A percentile compares a stretch with the other conserved stretches of the same genome.
Conservation (phyloP, 441 rosid genomes). For the Codiaeum variegatum region DNA sequence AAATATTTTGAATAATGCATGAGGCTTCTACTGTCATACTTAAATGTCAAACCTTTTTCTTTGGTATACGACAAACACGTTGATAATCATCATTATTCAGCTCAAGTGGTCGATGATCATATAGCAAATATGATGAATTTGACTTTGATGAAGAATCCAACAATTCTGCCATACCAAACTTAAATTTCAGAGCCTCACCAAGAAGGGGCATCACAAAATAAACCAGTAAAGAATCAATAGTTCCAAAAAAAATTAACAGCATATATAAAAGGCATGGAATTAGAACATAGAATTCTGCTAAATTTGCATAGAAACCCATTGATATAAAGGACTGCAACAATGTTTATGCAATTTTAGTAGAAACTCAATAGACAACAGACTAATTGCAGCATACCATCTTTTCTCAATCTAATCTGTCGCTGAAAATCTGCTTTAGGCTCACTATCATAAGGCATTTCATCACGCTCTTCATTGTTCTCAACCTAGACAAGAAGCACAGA, state of each 20-base stretch:
- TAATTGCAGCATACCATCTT: constrained; percentile 39
- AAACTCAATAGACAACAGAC: background rate
- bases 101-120: constrained; percentile 56
- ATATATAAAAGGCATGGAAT: background rate
- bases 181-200: background rate
- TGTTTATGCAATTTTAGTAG: background rate
- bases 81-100: constrained; percentile 48
- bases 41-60: constrained; percentile 46
- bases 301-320: background rate
- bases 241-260: background rate
- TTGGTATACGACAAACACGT: constrained; percentile 62
- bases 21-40: background rate
- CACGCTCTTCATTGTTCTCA: constrained; percentile 43
- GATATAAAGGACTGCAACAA: background rate
- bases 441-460: constrained; percentile 47
- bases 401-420: constrained; percentile 40
- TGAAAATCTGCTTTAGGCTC: constrained; percentile 61
- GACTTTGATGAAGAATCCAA: constrained; percentile 2
- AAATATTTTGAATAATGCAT: background rate
- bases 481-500: constrained; percentile 33
- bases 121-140: constrained; percentile 26
- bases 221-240: background rate
- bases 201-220: background rate
- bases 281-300: background rate
- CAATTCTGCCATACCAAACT: background rate